phyloP scores from a whole-genome alignment of 1,139 yeast genomes.

The Candida albicans region DNA sequence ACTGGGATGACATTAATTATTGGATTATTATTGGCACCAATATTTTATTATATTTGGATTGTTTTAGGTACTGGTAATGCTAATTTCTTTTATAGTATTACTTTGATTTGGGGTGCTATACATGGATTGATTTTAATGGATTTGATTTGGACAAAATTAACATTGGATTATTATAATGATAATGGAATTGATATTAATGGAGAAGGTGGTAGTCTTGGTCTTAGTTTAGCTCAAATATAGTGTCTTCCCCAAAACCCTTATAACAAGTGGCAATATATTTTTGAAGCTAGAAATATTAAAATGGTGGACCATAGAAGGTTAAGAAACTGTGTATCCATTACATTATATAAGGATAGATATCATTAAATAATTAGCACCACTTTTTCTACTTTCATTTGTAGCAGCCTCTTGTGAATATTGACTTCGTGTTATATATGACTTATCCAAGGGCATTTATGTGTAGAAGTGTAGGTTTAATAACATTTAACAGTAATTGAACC shows the following conservation, averaged over 20 bases:
- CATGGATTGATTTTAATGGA: constrained; percentile 72
- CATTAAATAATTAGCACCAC: no score
- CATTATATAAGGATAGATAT: no score
- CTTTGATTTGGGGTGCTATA: constrained; percentile 75
- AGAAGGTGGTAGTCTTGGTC: constrained; percentile 14
- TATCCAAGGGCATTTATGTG: no score
- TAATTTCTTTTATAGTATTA: constrained; percentile 92
- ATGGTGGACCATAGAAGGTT: no score
- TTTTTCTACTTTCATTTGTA: no score
- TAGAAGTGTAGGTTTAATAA: no score
- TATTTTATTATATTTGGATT: constrained; percentile 93
- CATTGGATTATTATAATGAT: constrained; percentile 64
- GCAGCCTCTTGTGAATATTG: no score
- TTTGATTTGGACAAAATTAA: constrained; percentile 77
- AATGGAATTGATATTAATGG: constrained; percentile 23
- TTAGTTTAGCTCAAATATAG: constrained; percentile 45
- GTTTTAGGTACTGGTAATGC: constrained; percentile 93
- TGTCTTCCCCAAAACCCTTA: no score
- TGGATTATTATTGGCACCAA: constrained; percentile 63
- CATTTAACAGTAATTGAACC: no score
- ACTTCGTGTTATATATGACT: no score
- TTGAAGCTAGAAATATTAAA: background rate
- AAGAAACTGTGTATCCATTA: no score
- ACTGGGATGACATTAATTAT: constrained; percentile 41
- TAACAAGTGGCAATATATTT: background rate